Conservation (phyloP, 208 protist genomes). For the Perkinsela sp. region DNA sequence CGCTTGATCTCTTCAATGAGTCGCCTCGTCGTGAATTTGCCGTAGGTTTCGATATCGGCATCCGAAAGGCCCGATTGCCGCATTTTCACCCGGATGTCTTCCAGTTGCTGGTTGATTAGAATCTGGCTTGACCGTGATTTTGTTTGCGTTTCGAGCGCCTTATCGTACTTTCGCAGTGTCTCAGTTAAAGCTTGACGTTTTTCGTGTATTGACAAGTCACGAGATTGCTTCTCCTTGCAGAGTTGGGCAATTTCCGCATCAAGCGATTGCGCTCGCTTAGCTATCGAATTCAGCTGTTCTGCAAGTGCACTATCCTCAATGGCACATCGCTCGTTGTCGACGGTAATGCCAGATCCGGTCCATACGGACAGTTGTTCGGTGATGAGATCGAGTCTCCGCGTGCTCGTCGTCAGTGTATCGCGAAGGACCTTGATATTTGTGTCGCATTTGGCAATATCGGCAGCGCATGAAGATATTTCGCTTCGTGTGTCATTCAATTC, state of each 20-base stretch:
- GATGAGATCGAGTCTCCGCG: slow-evolving; percentile 16
- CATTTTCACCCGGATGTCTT: slow-evolving; percentile 63
- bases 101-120: slow-evolving; percentile 29
- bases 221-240: slow-evolving; percentile 11
- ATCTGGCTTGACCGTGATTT: slow-evolving; percentile 5
- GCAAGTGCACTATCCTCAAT: slow-evolving; percentile 16
- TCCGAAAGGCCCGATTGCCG: slow-evolving; percentile 61
- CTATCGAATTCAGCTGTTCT: slow-evolving; percentile 13
- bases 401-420: slow-evolving; percentile 26
- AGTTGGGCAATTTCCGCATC: slow-evolving; percentile 18
- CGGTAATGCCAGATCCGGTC: slow-evolving; percentile 8
- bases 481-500: slow-evolving; percentile 11
- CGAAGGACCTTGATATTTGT: slow-evolving; percentile 33
- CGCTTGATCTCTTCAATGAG: slow-evolving; percentile 40
- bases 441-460: slow-evolving; percentile 13
- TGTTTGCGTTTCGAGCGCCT: slow-evolving; percentile 1
- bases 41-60: slow-evolving; percentile 13
- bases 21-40: slow-evolving; percentile 17
- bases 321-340: slow-evolving; percentile 9
- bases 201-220: background rate
- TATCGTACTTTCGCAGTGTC: background rate
- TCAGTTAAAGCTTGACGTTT: background rate
- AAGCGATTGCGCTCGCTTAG: slow-evolving; percentile 12
- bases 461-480: slow-evolving; percentile 11
- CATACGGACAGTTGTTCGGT: slow-evolving; percentile 14